Evolutionary conservation across 2,329 filamentous ascomycete genomes (phyloP), one percentile per base, ranked within the genome.

Genomic region (Curvularia verruculosa): DNA sequence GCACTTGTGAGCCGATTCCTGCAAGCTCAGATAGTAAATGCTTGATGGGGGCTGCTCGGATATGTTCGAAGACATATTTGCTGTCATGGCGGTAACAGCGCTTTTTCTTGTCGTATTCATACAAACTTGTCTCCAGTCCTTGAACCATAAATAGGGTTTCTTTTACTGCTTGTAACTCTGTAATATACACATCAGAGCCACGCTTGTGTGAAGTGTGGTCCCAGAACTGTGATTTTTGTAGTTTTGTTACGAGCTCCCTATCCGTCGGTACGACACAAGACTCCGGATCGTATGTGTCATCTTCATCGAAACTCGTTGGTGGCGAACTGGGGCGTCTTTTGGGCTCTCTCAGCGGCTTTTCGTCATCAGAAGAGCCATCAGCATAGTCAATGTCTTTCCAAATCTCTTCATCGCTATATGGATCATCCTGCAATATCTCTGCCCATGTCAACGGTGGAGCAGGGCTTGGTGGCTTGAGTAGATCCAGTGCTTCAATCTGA

Each of bases 121-220:
- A 96, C 1, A 96, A 71, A 1, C 87, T 88, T 2, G 90, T 94
- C 5, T 87, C 84, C 3, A 95, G 79, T 0, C 93, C 93, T 52
- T 87, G 85, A 0, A 98, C 83, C 91, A 97, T 96, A 67, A 91
- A 94, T 0, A 97, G 80, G 0, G 87, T 85, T 69, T 98, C 92
- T 46, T 92, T 86, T 24, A 93, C 79, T 10, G 88, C 80, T 61
- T 93, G 87, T 1, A 90, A 79, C 71, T 96, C 93, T 0, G 89
- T 85, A 5, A 94, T 79, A 15, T 71, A 66, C 3, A 62, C 49
- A 26, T 56, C 72, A 15, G 40, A 46, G 23, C 59, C 54, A 2
- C 65, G 58, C 26, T 66, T 54, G 6, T 56, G 43, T 1, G 39
- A 18, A 13, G 40, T 3, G n/a, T 34, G 7, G 8, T 63, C 76